Percentiles rank a stretch among this genome's conserved stretches.
These are phyloP conservation scores for Suillus subalutaceus DNA, from an alignment of 768 basidiomycete genomes.

Conservation along the genomic window DNA sequence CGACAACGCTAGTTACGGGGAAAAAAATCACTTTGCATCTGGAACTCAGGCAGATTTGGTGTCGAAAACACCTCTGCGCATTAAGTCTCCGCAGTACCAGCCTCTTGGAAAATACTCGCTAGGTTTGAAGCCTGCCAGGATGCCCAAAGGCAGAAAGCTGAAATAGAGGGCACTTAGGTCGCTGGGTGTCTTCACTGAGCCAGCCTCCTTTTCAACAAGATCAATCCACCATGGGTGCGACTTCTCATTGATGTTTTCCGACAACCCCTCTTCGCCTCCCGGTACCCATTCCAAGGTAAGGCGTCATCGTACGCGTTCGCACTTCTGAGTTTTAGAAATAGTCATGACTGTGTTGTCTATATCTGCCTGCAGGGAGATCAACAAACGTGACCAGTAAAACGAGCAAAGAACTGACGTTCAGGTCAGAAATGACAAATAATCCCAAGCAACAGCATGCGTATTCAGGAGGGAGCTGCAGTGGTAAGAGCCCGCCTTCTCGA, in stretches of 20 bases:
- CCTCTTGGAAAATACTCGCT: slow-evolving; percentile 43
- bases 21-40: slow-evolving; percentile 41
- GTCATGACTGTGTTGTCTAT: background rate
- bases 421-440: slow-evolving; percentile 44
- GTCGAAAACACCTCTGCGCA: slow-evolving; percentile 46
- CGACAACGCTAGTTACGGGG: background rate
- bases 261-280: slow-evolving; percentile 48
- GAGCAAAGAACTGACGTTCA: slow-evolving; percentile 34
- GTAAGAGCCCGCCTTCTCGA: slow-evolving; percentile 31
- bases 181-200: slow-evolving; percentile 24
- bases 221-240: slow-evolving; percentile 28
- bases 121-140: slow-evolving; percentile 33
- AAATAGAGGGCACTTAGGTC: slow-evolving; percentile 30
- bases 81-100: slow-evolving; percentile 53
- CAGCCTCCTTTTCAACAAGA: slow-evolving; percentile 14
- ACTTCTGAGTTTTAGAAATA: slow-evolving; percentile 1
- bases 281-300: slow-evolving; percentile 51
- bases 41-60: slow-evolving; percentile 46
- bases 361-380: slow-evolving; percentile 21
- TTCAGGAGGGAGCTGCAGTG: slow-evolving; percentile 34
- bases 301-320: slow-evolving; percentile 46
- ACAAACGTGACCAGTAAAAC: slow-evolving; percentile 8
- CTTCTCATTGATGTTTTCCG: slow-evolving; percentile 14
- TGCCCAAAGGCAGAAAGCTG: slow-evolving; percentile 33
- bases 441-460: slow-evolving; percentile 49